phyloP scores from a whole-genome alignment of 495 filamentous ascomycete genomes.

The Penicillium coffeae region DNA sequence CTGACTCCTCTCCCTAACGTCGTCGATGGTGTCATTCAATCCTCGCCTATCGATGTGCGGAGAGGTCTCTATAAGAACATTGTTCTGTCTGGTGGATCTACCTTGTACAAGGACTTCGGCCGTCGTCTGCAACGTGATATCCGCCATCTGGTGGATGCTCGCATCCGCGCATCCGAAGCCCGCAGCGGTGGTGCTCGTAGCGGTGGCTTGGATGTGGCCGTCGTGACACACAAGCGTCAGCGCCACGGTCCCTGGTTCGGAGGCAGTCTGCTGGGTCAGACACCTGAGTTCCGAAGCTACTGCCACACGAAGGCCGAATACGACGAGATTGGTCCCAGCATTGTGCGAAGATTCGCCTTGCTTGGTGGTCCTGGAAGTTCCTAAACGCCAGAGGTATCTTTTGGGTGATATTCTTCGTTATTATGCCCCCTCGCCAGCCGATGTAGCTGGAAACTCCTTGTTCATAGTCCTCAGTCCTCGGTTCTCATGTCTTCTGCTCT shows the following conservation, averaged over 20 bases:
- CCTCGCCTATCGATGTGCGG: constrained; percentile 93
- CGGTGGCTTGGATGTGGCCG: constrained; percentile 89
- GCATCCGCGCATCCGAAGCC: constrained; percentile 87
- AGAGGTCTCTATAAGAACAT: constrained; percentile 99
- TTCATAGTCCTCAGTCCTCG: constrained; percentile 35
- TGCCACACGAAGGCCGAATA: constrained; percentile 98
- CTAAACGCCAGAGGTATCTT: constrained; percentile 21
- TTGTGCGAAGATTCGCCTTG: constrained; percentile 91
- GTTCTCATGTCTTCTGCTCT: constrained; percentile 11
- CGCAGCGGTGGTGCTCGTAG: constrained; percentile 76
- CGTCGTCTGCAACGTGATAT: constrained; percentile 94
- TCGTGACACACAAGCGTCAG: constrained; percentile 94
- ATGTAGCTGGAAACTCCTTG: constrained; percentile 26
- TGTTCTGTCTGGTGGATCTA: constrained; percentile 93
- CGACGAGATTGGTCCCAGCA: constrained; percentile 90
- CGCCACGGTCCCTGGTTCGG: constrained; percentile 98
- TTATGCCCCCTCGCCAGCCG: constrained; percentile 19
- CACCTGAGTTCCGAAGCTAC: constrained; percentile 97
- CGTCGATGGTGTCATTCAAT: constrained; percentile 95
- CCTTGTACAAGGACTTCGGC: constrained; percentile 96
- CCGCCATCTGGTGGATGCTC: constrained; percentile 86
- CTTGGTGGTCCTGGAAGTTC: constrained; percentile 83
- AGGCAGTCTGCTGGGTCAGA: constrained; percentile 92
- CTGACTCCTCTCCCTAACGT: constrained; percentile 89
- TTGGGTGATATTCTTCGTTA: constrained; percentile 5